phyloP scores from a whole-genome alignment of 805 yeast species.

The Candida succiphila region DNA sequence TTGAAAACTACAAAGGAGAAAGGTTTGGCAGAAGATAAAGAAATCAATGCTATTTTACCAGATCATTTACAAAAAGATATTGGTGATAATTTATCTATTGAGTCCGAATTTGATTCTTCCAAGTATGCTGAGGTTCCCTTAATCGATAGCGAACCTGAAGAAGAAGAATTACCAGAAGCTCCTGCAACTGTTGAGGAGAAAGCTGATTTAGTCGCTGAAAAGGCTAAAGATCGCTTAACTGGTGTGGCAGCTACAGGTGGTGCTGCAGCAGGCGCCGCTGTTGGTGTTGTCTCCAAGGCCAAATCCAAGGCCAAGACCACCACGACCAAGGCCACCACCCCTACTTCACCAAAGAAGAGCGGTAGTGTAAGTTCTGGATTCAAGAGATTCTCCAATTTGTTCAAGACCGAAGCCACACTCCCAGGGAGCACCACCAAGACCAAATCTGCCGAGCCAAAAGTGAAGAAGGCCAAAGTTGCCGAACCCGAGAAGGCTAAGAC shows the following conservation, averaged over 20 bases:
- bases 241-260: slow-evolving; percentile 19
- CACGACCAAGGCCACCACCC: slow-evolving; percentile 6
- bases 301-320: slow-evolving; percentile 31
- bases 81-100: slow-evolving; percentile 15
- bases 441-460: slow-evolving; percentile 23
- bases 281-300: slow-evolving; percentile 20
- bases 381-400: too few species aligned
- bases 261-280: slow-evolving; percentile 22
- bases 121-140: slow-evolving; percentile 17
- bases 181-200: slow-evolving; percentile 21
- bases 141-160: slow-evolving; percentile 15
- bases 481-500: slow-evolving; percentile 3
- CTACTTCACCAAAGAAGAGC: neutral
- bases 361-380: too few species aligned
- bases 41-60: slow-evolving; percentile 39
- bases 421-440: slow-evolving; percentile 28
- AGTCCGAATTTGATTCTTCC: slow-evolving; percentile 17
- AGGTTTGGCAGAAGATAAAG: slow-evolving; percentile 31
- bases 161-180: slow-evolving; percentile 23
- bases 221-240: too few species aligned
- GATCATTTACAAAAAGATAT: slow-evolving; percentile 35
- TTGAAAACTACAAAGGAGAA: slow-evolving; percentile 27
- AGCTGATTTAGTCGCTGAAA: slow-evolving; percentile 11
- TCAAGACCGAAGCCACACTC: slow-evolving; percentile 16
- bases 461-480: slow-evolving; percentile 3